These are phyloP conservation scores for Heracleum sosnowskyi DNA, from an alignment of 129 eudicot genomes.

Conservation along the genomic window DNA sequence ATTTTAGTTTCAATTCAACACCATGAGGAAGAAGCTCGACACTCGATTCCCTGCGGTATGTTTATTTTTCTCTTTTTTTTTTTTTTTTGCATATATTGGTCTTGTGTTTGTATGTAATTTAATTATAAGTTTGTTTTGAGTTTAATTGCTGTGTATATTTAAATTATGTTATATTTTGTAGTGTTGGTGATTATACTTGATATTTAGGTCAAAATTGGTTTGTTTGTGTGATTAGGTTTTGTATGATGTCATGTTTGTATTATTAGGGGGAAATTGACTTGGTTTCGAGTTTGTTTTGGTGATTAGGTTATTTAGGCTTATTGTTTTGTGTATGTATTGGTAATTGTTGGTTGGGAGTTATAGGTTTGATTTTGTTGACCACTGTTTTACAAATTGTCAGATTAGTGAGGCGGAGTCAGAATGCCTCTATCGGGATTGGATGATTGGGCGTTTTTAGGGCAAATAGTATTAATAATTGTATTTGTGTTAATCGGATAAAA, in stretches of 20 bases:
- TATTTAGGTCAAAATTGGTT: not conserved
- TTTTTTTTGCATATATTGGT: no score
- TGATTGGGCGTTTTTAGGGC: not conserved
- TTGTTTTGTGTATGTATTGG: not conserved
- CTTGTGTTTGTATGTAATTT: not conserved
- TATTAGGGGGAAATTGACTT: not conserved
- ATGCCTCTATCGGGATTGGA: not conserved
- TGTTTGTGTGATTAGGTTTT: not conserved
- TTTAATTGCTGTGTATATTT: not conserved
- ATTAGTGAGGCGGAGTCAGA: not conserved
- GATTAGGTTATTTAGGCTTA: not conserved
- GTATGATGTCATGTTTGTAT: not conserved
- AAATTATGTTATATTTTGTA: not conserved
- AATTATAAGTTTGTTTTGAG: not conserved
- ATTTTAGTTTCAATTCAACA: not conserved
- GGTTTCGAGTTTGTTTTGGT: not conserved
- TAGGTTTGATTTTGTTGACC: not conserved
- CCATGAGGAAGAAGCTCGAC: slow-evolving; percentile 73
- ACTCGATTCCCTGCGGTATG: slow-evolving; percentile 74
- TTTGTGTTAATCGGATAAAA: not conserved
- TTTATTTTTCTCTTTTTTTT: not conserved
- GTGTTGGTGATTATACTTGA: not conserved
- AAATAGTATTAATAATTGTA: no score
- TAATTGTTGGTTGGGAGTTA: not conserved
- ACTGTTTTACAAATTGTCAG: not conserved